Conservation (phyloP, 495 filamentous ascomycete genomes). For the Melanomma pulvis-pyrius region DNA sequence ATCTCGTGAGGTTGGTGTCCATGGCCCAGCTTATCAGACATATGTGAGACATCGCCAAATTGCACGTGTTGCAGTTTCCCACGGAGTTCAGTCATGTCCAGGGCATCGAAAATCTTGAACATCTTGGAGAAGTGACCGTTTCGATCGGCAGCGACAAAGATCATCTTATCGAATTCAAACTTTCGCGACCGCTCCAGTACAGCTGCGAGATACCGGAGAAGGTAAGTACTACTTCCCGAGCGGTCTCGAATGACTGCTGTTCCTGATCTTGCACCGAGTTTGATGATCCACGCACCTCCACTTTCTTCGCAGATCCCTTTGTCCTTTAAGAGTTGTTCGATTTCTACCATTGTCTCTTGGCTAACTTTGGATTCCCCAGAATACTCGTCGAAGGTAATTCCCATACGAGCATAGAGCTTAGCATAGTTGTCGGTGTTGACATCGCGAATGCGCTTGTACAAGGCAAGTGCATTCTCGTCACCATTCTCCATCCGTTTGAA, state of each 20-base stretch:
- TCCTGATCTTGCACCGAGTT: slow-evolving; percentile 56
- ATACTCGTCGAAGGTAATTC: slow-evolving; percentile 30
- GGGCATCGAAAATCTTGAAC: slow-evolving; percentile 65
- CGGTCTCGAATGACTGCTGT: slow-evolving; percentile 61
- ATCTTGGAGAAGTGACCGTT: slow-evolving; percentile 65
- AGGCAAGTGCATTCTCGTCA: slow-evolving; percentile 20
- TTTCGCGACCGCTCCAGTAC: slow-evolving; percentile 61
- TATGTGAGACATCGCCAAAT: slow-evolving; percentile 58
- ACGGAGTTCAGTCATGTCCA: slow-evolving; percentile 57
- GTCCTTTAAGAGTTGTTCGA: slow-evolving; percentile 47
- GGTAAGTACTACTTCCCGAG: slow-evolving; percentile 65
- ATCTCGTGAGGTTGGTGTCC: slow-evolving; percentile 55
- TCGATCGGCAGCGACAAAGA: slow-evolving; percentile 65
- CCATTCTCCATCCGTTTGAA: slow-evolving; percentile 29
- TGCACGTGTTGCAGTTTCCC: slow-evolving; percentile 62
- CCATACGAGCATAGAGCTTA: slow-evolving; percentile 21
- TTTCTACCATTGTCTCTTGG: slow-evolving; percentile 60
- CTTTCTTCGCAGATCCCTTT: slow-evolving; percentile 25
- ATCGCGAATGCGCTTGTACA: slow-evolving; percentile 26
- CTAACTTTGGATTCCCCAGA: slow-evolving; percentile 38
- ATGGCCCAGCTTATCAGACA: slow-evolving; percentile 31
- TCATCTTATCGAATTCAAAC: slow-evolving; percentile 71
- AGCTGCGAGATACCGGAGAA: slow-evolving; percentile 68
- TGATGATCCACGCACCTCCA: slow-evolving; percentile 21
- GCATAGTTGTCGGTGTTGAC: slow-evolving; percentile 23